phyloP scores from a whole-genome alignment of 305 asterid species.

The Lippia alba region DNA sequence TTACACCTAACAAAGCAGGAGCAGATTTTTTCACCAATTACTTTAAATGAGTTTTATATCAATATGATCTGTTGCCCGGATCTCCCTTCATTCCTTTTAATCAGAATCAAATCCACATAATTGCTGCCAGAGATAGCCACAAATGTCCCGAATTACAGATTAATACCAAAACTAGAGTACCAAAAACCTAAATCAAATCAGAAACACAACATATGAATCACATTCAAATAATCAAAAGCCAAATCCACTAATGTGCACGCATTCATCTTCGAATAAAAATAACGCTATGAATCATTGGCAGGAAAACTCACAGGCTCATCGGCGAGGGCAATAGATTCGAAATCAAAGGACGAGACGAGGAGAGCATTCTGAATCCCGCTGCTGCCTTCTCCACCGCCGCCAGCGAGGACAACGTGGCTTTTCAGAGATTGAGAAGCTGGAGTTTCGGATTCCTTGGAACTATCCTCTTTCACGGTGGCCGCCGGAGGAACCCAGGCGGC shows the following conservation, averaged over 20 bases:
- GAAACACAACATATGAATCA: slow-evolving; percentile 10
- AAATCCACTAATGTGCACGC: neutral
- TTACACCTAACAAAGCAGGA: neutral
- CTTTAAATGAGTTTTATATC: neutral
- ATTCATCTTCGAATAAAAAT: neutral
- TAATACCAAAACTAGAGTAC: slow-evolving; percentile 9
- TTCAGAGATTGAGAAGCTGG: slow-evolving; percentile 28
- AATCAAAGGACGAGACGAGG: slow-evolving; percentile 63
- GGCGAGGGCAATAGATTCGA: slow-evolving; percentile 60
- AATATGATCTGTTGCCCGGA: slow-evolving; percentile 1
- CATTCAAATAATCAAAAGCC: neutral
- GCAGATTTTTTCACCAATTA: neutral
- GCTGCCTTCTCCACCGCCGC: slow-evolving; percentile 97
- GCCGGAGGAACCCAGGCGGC: slow-evolving; percentile 79
- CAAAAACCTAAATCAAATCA: neutral
- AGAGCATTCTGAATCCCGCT: slow-evolving; percentile 86
- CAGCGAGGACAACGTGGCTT: slow-evolving; percentile 69
- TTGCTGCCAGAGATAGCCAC: neutral
- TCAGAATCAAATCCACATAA: slow-evolving; percentile 17
- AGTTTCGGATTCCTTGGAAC: slow-evolving; percentile 40
- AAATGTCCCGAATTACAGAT: slow-evolving; percentile 21
- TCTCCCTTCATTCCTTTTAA: neutral
- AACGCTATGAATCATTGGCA: neutral
- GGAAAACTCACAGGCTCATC: slow-evolving; percentile 75
- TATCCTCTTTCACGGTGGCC: slow-evolving; percentile 41